Base-by-base conservation (phyloP, 2,329 filamentous ascomycete genomes). In the Albophoma yamanashiensis region DNA sequence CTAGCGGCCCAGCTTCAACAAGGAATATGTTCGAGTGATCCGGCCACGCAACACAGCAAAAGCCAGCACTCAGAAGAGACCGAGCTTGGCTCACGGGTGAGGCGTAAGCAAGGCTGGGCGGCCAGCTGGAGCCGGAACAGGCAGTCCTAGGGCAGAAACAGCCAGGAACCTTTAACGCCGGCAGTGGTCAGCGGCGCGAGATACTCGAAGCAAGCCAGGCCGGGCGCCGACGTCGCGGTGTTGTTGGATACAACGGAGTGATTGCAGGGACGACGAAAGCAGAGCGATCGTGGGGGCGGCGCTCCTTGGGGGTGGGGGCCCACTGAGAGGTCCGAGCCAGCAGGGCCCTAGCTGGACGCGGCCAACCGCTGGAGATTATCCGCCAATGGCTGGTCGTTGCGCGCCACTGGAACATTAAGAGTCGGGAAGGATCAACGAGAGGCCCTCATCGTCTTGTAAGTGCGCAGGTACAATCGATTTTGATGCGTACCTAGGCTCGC, bases 351-450 rank as follows among this genome's bases (percentile, higher is more conserved):
- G 52, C 4, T 31, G 55, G 22, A 34, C 22, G 36, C 17, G 20
- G 1, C 22, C 57, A 20, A 31, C 57, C 20, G n/a, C 15, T 42
- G 52, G 56, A 59, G 50, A 59, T 59, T 59, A 27, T 59, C 58
- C 58, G 58, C 58, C 58, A 59, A 59, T 59, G 27, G 39, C 20
- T 20, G 14, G 12, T 1, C 50, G 47, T 42, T 31, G 45, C 50
- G 52, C 31, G 22, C 53, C 17, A 36, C 20, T 8, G 36, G 34
- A 36, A 36, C 7, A 7, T 7, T 7, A 36, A 36, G 34, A 4
- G 27, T 31, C 27, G 27, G 34, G 34, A 36, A 36, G 34, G 34
- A 36, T 36, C 27, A 31, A 31, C 27, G 5, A 31, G 27, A 31
- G 27, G 27, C 27, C 27, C 27, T 31, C 7, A 4, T 11, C 34